These are phyloP conservation scores for Chlorella variabilis DNA, from an alignment of 163 green algal genomes.

Conservation along the genomic window DNA sequence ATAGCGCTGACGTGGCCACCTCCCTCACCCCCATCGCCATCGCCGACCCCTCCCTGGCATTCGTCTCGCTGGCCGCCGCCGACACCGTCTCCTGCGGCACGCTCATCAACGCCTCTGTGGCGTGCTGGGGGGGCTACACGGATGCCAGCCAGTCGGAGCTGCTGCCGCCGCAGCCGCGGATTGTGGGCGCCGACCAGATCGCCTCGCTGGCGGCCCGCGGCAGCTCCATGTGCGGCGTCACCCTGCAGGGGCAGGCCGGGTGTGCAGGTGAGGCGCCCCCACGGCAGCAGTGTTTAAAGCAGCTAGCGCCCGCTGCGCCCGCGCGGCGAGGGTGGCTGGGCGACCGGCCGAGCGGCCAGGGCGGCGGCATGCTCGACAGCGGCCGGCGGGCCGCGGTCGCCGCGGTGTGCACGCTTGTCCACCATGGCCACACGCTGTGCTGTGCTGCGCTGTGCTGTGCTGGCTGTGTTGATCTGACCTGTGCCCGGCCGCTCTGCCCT, in stretches of 20 bases:
- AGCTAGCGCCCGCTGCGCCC: no score
- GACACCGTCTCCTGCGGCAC: conserved; percentile 5
- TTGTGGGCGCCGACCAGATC: background rate
- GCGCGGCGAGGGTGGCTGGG: no score
- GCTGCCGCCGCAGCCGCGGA: background rate
- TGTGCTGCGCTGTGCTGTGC: no score
- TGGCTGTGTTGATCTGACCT: background rate
- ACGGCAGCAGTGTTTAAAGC: no score
- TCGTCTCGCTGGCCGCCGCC: conserved; percentile 6
- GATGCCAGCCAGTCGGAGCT: background rate
- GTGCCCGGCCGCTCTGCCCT: background rate
- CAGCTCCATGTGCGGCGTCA: background rate
- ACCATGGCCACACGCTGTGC: no score
- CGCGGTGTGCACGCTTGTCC: no score
- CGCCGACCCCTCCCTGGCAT: conserved; percentile 5
- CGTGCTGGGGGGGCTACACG: conserved; percentile 10
- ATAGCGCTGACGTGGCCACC: background rate
- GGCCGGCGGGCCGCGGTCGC: no score
- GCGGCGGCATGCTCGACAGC: no score
- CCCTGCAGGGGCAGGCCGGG: background rate
- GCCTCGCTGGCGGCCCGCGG: background rate
- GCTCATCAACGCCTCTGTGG: background rate
- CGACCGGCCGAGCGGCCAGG: background rate
- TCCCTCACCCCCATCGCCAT: background rate
- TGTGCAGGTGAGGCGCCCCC: conserved; percentile 4